Evolutionary conservation across 2,329 filamentous ascomycete species (phyloP), one percentile per base, ranked within the genome.

Genomic region (Chaetomium strumarium): DNA sequence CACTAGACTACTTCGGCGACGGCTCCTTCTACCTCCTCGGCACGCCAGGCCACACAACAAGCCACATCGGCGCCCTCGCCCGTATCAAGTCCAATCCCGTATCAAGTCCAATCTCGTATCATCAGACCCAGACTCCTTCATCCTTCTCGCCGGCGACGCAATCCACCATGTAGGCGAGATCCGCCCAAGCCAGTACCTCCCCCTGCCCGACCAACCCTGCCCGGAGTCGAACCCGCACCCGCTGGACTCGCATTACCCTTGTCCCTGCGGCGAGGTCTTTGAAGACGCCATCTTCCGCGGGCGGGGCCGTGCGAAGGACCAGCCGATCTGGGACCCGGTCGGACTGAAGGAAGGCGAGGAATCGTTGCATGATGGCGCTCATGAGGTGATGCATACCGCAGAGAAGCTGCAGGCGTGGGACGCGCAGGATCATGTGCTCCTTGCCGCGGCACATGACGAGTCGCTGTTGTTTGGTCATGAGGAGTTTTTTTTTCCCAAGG

Each of bases 401-500:
- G 62, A 61, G n/a, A 76, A 76, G 49, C 48, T 78, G 29, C 68
- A 72, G 47, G 72, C 74, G 52, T 67, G 69, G 9, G 76, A 78
- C 60, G 74, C 68, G 2, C 59, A 66, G 8, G 68, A 72, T 13
- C 66, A 72, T 37, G 60, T 78, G 3, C 64, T 79, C 13, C 66
- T 77, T 5, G 62, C 73, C 1, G 68, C 75, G 24, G 73, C 76
- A 8, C 76, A 79, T 58, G 76, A 79, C 59, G 64, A 65, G 37
- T 67, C 61, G 51, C 53, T 79, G 42, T 47, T 72, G 33, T n/a
- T n/a, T n/a, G 64, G 67, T 20, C 64, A 75, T 3, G 62, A 75
- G 1, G 72, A 76, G n/a, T n/a, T n/a, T 7, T 73, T 79, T 53
- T 81, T 77, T 58, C 77, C 78, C 6, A 11, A 36, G 0, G 66